These are phyloP conservation scores for Suillus discolor DNA, from an alignment of 768 basidiomycete species.

Conservation along the genomic window DNA sequence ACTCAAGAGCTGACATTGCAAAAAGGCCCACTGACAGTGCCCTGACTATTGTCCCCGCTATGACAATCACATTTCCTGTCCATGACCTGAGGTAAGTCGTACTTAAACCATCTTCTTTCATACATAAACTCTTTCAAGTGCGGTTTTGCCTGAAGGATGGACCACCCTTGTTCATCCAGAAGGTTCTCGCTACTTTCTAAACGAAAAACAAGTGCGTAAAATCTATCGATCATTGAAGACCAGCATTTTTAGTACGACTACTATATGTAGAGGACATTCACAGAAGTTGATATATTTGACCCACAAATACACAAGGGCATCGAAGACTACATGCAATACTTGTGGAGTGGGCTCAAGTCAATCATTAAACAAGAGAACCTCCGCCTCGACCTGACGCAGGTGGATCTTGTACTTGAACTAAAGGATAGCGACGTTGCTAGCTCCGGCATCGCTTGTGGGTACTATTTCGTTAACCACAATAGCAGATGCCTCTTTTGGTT, in stretches of 20 bases:
- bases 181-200: constrained; percentile 62
- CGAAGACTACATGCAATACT: not conserved
- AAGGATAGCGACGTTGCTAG: not conserved
- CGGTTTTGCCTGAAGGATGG: constrained; percentile 38
- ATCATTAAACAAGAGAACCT: not conserved
- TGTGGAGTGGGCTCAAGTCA: not conserved
- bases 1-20: not conserved
- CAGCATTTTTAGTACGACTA: not conserved
- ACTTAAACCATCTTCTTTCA: not conserved
- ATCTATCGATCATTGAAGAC: not conserved
- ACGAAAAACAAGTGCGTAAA: constrained; percentile 43
- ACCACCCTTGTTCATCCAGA: constrained; percentile 23
- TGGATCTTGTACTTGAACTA: not conserved
- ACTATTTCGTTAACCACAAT: not conserved
- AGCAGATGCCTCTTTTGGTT: not conserved
- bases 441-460: not conserved
- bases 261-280: not conserved
- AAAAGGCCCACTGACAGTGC: not conserved
- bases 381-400: not conserved
- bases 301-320: not conserved
- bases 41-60: not conserved
- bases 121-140: not conserved
- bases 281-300: not conserved
- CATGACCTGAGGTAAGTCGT: not conserved
- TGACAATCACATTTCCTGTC: not conserved